Conservation (phyloP, 768 basidiomycete genomes). For the Russula dissimulans region DNA sequence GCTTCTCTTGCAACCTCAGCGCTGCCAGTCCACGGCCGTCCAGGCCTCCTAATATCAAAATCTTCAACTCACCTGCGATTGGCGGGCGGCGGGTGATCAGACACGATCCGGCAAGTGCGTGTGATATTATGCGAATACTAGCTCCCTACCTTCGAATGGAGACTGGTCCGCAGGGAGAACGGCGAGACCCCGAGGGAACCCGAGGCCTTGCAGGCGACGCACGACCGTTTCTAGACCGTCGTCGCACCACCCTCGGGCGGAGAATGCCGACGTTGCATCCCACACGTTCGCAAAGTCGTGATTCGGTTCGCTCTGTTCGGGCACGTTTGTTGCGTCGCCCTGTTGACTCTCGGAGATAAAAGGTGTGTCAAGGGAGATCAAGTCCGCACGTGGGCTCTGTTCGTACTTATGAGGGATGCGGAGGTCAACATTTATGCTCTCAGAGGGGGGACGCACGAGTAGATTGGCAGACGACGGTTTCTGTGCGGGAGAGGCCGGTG, state of each 20-base stretch:
- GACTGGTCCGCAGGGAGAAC: slow-evolving; percentile 45
- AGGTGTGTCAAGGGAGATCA: slow-evolving; percentile 69
- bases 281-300: slow-evolving; percentile 50
- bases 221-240: slow-evolving; percentile 44
- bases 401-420: background rate
- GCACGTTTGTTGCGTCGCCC: background rate
- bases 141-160: slow-evolving; percentile 50
- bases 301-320: slow-evolving; percentile 15
- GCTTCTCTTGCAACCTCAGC: slow-evolving; percentile 48
- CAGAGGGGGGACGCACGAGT: background rate
- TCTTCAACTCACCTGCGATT: slow-evolving; percentile 54
- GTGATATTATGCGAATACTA: background rate
- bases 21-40: slow-evolving; percentile 26
- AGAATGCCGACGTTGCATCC: slow-evolving; percentile 38
- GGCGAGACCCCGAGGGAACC: slow-evolving; percentile 29
- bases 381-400: slow-evolving; percentile 38
- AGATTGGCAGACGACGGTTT: background rate
- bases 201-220: slow-evolving; percentile 42
- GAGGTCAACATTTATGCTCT: background rate
- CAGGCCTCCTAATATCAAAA: slow-evolving; percentile 33
- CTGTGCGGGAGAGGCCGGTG: slow-evolving; percentile 2
- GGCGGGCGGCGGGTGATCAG: background rate
- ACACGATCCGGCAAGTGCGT: background rate
- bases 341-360: slow-evolving; percentile 41
- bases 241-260: slow-evolving; percentile 61